Percentiles rank a stretch among this genome's conserved stretches.
Conservation (phyloP, 176 grass and related monocot genomes). For the Bonia amplexicaulis region DNA sequence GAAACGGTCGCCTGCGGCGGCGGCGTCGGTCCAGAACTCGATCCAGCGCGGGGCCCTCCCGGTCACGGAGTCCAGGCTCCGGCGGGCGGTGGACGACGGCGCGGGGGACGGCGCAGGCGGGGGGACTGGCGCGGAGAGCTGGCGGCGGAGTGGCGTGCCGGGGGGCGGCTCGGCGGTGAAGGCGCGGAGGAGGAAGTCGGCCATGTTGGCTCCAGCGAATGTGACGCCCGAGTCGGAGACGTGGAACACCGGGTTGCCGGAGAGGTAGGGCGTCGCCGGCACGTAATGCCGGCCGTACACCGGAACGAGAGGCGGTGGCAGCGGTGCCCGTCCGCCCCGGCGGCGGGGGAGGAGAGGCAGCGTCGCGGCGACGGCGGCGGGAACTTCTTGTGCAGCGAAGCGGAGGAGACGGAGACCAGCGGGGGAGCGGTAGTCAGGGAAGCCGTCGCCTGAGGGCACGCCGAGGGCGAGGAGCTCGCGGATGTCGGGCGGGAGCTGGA, state of each 20-base stretch:
- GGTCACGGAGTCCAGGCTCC: slow-evolving; percentile 67
- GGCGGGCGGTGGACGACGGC: slow-evolving; percentile 29
- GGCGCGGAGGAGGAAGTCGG: slow-evolving; percentile 65
- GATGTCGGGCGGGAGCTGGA: slow-evolving; percentile 62
- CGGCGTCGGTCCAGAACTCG: slow-evolving; percentile 85
- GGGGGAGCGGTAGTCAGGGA: slow-evolving; percentile 54
- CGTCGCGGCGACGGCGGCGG: slow-evolving; percentile 28
- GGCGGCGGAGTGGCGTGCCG: slow-evolving; percentile 40
- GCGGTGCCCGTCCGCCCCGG: not conserved
- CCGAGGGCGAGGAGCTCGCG: slow-evolving; percentile 56
- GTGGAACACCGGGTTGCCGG: slow-evolving; percentile 71
- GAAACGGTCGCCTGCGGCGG: slow-evolving; percentile 44
- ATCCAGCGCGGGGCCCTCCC: slow-evolving; percentile 71
- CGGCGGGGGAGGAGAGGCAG: slow-evolving; percentile 27
- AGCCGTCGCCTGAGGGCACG: slow-evolving; percentile 48
- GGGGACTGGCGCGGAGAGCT: slow-evolving; percentile 45
- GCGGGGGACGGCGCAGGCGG: slow-evolving; percentile 13
- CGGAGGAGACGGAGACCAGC: slow-evolving; percentile 39
- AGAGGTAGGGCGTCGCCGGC: slow-evolving; percentile 55
- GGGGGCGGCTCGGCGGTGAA: slow-evolving; percentile 39
- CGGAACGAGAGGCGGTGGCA: slow-evolving; percentile 40
- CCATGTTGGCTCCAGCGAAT: slow-evolving; percentile 51
- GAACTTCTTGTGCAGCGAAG: slow-evolving; percentile 36
- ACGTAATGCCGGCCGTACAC: slow-evolving; percentile 53
- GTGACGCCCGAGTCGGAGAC: slow-evolving; percentile 55